Evolutionary conservation across 129 eudicot species (phyloP).

Genomic region (Lonicera japonica): DNA sequence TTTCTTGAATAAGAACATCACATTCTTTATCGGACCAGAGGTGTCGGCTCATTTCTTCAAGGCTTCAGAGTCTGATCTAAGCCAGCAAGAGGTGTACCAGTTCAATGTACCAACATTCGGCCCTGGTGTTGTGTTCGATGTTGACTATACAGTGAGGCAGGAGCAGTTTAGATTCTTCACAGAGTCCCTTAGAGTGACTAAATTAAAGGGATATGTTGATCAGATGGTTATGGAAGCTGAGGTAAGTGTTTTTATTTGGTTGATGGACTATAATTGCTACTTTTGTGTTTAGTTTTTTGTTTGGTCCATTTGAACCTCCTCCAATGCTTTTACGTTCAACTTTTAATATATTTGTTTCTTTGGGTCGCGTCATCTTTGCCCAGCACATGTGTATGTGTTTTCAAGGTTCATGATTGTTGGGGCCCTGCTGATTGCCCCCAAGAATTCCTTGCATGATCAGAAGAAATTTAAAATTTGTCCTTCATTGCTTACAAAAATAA

Average conservation of each 20-base stretch:
- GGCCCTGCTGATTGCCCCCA: background rate
- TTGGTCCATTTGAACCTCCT: background rate
- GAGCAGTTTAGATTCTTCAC: slow-evolving; percentile 96
- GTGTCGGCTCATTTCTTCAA: slow-evolving; percentile 94
- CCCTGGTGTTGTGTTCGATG: slow-evolving; percentile 95
- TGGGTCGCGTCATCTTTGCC: background rate
- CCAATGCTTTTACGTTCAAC: background rate
- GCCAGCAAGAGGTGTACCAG: slow-evolving; percentile 92
- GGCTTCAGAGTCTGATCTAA: slow-evolving; percentile 88
- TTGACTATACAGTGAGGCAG: slow-evolving; percentile 76
- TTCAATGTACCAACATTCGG: slow-evolving; percentile 97
- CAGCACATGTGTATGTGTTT: background rate
- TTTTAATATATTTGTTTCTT: too few species aligned
- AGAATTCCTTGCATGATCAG: too few species aligned
- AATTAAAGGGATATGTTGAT: slow-evolving; percentile 78
- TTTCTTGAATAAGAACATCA: slow-evolving; percentile 59
- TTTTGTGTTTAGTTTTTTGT: background rate
- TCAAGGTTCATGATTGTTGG: background rate
- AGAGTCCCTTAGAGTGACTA: slow-evolving; percentile 67
- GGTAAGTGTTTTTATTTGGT: slow-evolving; percentile 23
- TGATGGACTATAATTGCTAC: background rate
- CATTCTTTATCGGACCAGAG: slow-evolving; percentile 86
- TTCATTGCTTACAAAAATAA: too few species aligned
- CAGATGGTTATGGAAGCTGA: slow-evolving; percentile 84
- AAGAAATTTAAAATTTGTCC: background rate